Base-by-base conservation (phyloP, 1,139 yeast genomes). In the Kluyveromyces marxianus region DNA sequence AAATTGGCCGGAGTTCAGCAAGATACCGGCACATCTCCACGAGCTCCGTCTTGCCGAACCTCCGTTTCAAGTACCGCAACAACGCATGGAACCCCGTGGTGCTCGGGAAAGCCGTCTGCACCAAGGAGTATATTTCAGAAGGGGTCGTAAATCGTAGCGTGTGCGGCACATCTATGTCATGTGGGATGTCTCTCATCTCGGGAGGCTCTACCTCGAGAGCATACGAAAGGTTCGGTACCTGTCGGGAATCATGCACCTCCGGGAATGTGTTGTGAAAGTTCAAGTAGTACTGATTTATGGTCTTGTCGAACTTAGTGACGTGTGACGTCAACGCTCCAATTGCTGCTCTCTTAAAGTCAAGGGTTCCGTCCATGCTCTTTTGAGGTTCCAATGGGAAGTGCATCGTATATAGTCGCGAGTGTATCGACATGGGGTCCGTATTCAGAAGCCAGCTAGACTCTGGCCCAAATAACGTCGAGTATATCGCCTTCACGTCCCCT, bases 41-140 rank as follows among this genome's bases (percentile, higher is more conserved):
- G 52, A 90, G 72, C 68, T 83, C 81, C 30, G 74, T 73, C 49
- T 80, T 78, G 44, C 79, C 76, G 60, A 92, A 89, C 44, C 97
- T 67, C 37, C 76, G 71, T 48, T 84, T 70, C 49, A 92, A 69
- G 62, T 90, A 90, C 21, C 81, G 76, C 57, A 87, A 80, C 46
- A 92, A 71, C 40, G 83, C 79, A 64, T 88, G 96, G 63, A 85
- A 92, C 2, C 96, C 97, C 1, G 90, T 85, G 0, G 96, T 90
- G 59, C 92, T 92, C 2, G 89, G 77, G 59, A 85, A 90, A 0
- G 97, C 97, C 44, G 71, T 74, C 24, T 69, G 72, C 7, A 90
- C 87, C 44, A 77, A 74, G 24, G 83, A 81, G 65, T 90, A 90
- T 21, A 90, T 85, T 51, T 86, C 94, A 54, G 81, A 83, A 0